Base-by-base conservation (phyloP, 2,329 filamentous ascomycete genomes). In the Tolypocladium capitatum region DNA sequence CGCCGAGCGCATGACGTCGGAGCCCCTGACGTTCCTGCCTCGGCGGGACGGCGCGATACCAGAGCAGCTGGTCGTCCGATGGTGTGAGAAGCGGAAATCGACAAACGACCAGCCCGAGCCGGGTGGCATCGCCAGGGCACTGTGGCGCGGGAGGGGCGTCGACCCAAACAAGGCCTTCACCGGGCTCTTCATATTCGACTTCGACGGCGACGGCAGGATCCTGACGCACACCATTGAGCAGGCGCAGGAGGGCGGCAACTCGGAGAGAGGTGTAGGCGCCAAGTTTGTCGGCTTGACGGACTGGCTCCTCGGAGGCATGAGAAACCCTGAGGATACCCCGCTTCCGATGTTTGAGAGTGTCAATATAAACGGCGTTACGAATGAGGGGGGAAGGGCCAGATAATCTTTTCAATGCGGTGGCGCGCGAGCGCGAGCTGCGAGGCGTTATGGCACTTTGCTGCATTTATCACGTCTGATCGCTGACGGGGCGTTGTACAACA, bases 161-260 rank as follows among this genome's bases (percentile, higher is more conserved):
- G 76, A 78, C 48, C 75, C 78, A 45, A 77, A 78, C 51, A 83
- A 86, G 58, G 84, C 90, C 59, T 97, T 97, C 57, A 86, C 82
- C 1, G 92, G 92, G 0, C 67, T 97, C 11, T 98, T 97, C 66
- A 83, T 95, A 50, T 98, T 98, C 63, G 87, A 94, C 54, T 98
- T 98, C 62, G 92, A 97, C 60, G 74, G 80, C 43, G 78, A 94
- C 57, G 92, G 92, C 1, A 76, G 88, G 53, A 80, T 98, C 33
- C 67, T 85, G 43, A 88, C 80, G 55, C 92, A 97, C 64, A 94
- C 87, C 0, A 97, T 98, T 58, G 92, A 98, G 67, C 86, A 94
- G 67, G 85, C 86, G 1, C 85, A 96, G 58, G 83, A 92, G 58
- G 82, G 83, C 16, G 80, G 83, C 35, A 80, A 87, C 51, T 94